Evolutionary conservation across 345 rosid genomes (phyloP).

Genomic region (Brassica carinata): DNA sequence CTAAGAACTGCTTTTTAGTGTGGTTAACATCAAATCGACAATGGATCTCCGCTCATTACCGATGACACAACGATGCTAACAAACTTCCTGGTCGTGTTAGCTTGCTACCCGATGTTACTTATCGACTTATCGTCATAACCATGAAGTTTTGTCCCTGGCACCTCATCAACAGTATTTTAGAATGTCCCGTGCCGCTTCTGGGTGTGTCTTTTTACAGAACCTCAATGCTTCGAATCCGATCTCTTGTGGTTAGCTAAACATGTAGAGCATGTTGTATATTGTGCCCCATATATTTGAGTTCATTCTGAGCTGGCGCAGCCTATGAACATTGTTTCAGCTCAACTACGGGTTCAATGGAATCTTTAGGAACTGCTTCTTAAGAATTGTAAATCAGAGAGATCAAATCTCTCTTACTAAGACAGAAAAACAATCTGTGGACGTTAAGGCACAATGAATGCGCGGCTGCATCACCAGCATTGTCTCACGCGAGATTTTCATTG

Average conservation of each 20-base stretch:
- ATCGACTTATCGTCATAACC: constrained; percentile 90
- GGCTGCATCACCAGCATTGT: constrained; percentile 57
- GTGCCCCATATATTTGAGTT: constrained; percentile 75
- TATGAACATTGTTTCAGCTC: too few species aligned
- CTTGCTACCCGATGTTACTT: constrained; percentile 82
- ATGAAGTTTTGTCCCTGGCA: constrained; percentile 94
- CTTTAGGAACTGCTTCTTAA: too few species aligned
- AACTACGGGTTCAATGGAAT: too few species aligned
- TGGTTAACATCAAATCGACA: constrained; percentile 41
- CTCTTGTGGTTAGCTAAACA: constrained; percentile 80
- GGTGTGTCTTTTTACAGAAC: constrained; percentile 74
- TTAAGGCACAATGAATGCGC: too few species aligned
- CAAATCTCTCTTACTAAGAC: too few species aligned
- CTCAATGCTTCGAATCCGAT: constrained; percentile 73
- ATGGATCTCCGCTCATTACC: constrained; percentile 79
- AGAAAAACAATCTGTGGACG: too few species aligned
- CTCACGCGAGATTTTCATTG: constrained; percentile 71
- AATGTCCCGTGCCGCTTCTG: constrained; percentile 91
- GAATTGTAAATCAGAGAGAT: too few species aligned
- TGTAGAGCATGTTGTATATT: constrained; percentile 79
- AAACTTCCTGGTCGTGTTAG: constrained; percentile 91
- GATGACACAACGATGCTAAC: constrained; percentile 91
- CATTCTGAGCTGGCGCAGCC: constrained; percentile 48
- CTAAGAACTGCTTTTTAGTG: not conserved
- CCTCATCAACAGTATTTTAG: constrained; percentile 83